Base-by-base conservation (phyloP, 371 early-diverging fungal genomes). In the Umbelopsis sp. region DNA sequence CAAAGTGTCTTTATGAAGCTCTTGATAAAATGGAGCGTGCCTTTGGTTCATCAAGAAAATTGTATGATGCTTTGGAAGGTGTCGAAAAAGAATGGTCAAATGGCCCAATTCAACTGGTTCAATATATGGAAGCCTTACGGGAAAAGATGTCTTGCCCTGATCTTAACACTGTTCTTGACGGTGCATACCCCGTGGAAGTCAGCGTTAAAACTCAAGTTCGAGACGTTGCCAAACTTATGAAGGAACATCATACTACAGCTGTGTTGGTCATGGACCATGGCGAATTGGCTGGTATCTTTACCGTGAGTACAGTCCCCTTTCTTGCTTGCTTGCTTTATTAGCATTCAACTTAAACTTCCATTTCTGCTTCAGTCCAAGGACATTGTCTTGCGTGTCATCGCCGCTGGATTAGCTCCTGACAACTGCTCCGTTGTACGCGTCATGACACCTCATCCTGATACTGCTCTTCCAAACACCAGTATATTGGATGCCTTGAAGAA, bases 361-460 rank as follows among this genome's bases (percentile, higher is more conserved):
- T 35, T 57, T 18, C 18, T n/a, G 1, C 18, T 11, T 45, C 25
- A 76, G 78, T 94, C 77, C 44, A 87, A 89, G 76, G 99, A 99
- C 80, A 91, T 99, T 69, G 98, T 97, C 32, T 84, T 97, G 65
- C 89, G 98, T 67, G 98, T 98, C 29, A 91, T 99, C 76, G 97
- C 98, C 32, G 96, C 96, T 62, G 94, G 94, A 8, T 78, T 97
- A 45, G 93, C 94, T 74, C 97, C 98, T 53, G 86, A 86, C 67
- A 94, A 84, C 25, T 97, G 97, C 72, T 91, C 93, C 44, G 97
- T 97, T 51, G 93, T 96, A 38, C 91, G 97, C 69, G 97, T 97
- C n/a, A 97, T 98, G 98, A 99, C 99, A 0, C 98, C 98, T 65
- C 96, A 98, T 69, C 99, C 99, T 9, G 98, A 99, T 80, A 93